A percentile compares a stretch with the other conserved stretches of the same genome.
phyloP scores from a whole-genome alignment of 805 yeast species.

The Wickerhamomyces rabaulensis region DNA sequence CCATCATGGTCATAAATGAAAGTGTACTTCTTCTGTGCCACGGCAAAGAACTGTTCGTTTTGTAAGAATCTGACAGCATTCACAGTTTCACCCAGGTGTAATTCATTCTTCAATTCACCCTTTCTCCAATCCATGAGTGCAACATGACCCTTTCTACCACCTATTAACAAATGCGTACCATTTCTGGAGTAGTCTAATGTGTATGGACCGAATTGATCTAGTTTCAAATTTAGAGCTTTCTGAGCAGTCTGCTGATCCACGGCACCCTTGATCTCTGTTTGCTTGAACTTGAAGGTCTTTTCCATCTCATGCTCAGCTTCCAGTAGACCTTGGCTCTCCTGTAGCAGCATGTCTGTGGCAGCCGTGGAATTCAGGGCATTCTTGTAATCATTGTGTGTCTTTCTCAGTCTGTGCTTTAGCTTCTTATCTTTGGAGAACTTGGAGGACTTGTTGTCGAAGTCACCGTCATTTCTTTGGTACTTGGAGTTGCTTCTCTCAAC shows the following conservation, averaged over 20 bases:
- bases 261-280: conserved; percentile 65
- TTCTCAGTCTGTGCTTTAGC: conserved; percentile 59
- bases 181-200: conserved; percentile 74
- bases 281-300: conserved; percentile 79
- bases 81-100: conserved; percentile 83
- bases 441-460: conserved; percentile 8
- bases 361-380: conserved; percentile 83
- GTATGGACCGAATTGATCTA: conserved; percentile 85
- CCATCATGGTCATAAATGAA: conserved; percentile 91
- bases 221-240: conserved; percentile 67
- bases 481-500: conserved; percentile 23
- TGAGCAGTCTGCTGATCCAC: conserved; percentile 75
- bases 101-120: conserved; percentile 76
- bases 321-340: conserved; percentile 79
- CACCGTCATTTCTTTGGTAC: conserved; percentile 25
- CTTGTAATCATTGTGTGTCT: conserved; percentile 64
- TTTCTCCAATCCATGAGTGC: conserved; percentile 95
- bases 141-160: conserved; percentile 91
- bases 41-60: conserved; percentile 91
- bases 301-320: conserved; percentile 93
- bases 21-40: conserved; percentile 92
- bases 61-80: conserved; percentile 87
- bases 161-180: conserved; percentile 79
- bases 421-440: conserved; percentile 50
- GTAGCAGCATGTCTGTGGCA: conserved; percentile 76